Evolutionary conservation across 495 filamentous ascomycete genomes (phyloP).

Genomic region (Schizothecium vesticola): DNA sequence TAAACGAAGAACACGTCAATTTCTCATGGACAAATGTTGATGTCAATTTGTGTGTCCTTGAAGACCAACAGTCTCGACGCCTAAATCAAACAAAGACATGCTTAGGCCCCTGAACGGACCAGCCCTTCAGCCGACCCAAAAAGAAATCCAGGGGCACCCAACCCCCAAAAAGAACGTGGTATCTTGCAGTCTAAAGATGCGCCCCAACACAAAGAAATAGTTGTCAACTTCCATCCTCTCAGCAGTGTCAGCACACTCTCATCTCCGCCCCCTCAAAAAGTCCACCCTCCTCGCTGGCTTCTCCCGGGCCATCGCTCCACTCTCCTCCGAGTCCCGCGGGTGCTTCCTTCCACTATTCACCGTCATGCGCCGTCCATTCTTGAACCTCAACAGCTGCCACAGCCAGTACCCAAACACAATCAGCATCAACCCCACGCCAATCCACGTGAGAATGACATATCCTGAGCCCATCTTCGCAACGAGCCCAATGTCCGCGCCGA

Average conservation of each 20-base stretch:
- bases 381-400: constrained; percentile 19
- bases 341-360: background rate
- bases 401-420: constrained; percentile 53
- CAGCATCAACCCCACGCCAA: constrained; percentile 56
- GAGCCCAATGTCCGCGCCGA: constrained; percentile 30
- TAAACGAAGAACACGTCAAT: too few relatives aligned
- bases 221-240: background rate
- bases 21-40: background rate
- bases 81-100: background rate
- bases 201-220: background rate
- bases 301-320: background rate
- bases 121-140: background rate
- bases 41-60: background rate
- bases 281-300: background rate
- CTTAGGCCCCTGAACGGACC: background rate
- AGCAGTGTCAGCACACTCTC: background rate
- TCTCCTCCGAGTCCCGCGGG: constrained; percentile 14
- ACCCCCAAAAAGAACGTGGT: background rate
- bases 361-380: constrained; percentile 10
- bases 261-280: constrained; percentile 2
- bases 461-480: constrained; percentile 26
- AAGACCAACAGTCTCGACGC: background rate
- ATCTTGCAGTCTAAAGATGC: background rate
- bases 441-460: constrained; percentile 52
- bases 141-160: background rate